Base-by-base conservation (phyloP, 179 eudicot species). In the Actinidia polygama region DNA sequence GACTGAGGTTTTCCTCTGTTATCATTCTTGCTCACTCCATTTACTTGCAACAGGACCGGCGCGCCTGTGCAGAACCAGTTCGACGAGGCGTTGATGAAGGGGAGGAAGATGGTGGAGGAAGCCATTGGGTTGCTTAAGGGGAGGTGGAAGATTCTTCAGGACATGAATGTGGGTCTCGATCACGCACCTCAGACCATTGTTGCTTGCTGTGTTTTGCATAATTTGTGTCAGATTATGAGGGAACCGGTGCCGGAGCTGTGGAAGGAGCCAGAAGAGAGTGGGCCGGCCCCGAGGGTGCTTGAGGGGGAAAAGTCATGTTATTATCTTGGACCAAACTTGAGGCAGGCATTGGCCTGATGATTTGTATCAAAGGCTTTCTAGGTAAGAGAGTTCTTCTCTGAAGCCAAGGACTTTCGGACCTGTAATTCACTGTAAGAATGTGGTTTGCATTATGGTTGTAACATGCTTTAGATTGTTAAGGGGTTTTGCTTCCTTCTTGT, bases 151-250 rank as follows among this genome's bases (percentile, higher is more conserved):
- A 96, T 96, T 81, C 84, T 96, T 76, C 94, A 92, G 89, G 94
- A 96, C 78, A 82, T 96, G 87, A 93, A 96, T 78, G 99, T 93
- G 83, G 98, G 94, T 53, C 84, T 96, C 50, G 88, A 91, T 84
- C 99, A 96, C 82, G 98, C 97, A 23, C 98, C 99, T 40, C 99
- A 94, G 90, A 96, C 98, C 10, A 92, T 96, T 83, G 98, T 94
- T 64, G 99, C 99, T 2, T 96, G 98, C 76, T 96, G 99, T 81
- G 99, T 96, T 80, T 86, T 96, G 93, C 99, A 96, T 90, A 96
- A 96, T 78, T 79, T 96, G 82, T 96, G 98, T 85, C 99, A 96
- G 94, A 89, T 96, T 69, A 97, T 97, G 0, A 87, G 95, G 87
- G 99, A 96, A 86, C 99, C 99, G 3, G 98, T 94, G 67, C 98